Evolutionary conservation across 148 eudicot species (phyloP), one percentile per base, ranked within the genome.

Genomic region (Silene conica): DNA sequence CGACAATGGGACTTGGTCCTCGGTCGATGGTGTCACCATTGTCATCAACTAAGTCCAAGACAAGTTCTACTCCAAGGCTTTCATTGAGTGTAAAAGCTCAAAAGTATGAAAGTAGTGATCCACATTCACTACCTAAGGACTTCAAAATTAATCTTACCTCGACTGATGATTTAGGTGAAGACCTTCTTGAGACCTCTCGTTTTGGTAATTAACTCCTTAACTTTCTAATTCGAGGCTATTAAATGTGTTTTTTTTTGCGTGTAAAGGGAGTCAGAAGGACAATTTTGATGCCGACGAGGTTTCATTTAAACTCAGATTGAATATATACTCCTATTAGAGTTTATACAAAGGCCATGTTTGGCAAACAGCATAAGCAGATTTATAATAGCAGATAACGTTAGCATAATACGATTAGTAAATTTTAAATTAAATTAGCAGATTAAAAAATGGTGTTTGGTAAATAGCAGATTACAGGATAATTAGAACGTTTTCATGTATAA

Each of bases 81-180:
- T 28, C 19, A 73, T 1, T 76, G 57, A 50, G 22, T 15, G 80
- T 81, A 15, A 83, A 79, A 80, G 87, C 92, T 62, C 88, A 85
- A 63, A 25, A 56, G 4, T 38, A 56, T 20, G 63, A 57, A 31
- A 61, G 55, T 57, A 48, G 64, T 57, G 67, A 43, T 56, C 80
- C 76, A 19, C 71, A 54, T 19, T 38, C 43, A 38, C 43, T 38
- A 7, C 43, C 43, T 5, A 78, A 72, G 8, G 72, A 16, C 26
- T 19, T 21, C 54, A 67, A 13, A 48, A 45, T 73, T 63, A 12
- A 50, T 21, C 43, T 13, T 22, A 23, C 18, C 4, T 48, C 67
- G 31, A 68, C 25, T 25, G 10, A 16, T 48, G 12, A 20, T 41
- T 14, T 62, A 72, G 75, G 75, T 59, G 55, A 59, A 34, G 70